These are phyloP conservation scores for Porpolomopsis calyptriformis DNA, from an alignment of 768 basidiomycete genomes.

Conservation along the genomic window DNA sequence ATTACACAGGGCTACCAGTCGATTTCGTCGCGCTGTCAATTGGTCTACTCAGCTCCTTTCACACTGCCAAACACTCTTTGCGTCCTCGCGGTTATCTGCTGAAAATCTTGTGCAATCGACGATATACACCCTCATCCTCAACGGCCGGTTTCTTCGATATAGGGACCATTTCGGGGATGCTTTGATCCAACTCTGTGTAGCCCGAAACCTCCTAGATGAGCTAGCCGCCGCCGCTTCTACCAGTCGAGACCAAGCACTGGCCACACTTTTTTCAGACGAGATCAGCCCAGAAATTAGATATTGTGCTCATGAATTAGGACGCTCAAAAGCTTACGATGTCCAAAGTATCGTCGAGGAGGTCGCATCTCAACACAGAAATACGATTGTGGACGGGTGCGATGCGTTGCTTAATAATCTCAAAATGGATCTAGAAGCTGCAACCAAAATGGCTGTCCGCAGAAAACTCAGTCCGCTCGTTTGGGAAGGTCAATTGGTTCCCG, in stretches of 20 bases:
- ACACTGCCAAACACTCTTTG: constrained; percentile 56
- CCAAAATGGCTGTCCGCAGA: constrained; percentile 33
- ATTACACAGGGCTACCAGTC: constrained; percentile 65
- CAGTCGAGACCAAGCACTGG: constrained; percentile 80
- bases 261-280: constrained; percentile 73
- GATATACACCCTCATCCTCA: constrained; percentile 69
- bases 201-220: constrained; percentile 61
- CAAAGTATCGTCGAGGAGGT: constrained; percentile 63
- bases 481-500: constrained; percentile 76
- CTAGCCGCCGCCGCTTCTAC: constrained; percentile 54
- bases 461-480: constrained; percentile 55
- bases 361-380: constrained; percentile 41
- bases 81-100: constrained; percentile 40
- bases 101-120: constrained; percentile 57
- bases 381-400: constrained; percentile 57
- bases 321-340: constrained; percentile 69
- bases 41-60: constrained; percentile 73
- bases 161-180: constrained; percentile 68
- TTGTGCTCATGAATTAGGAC: constrained; percentile 82
- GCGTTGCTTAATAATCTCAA: constrained; percentile 41
- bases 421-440: constrained; percentile 27
- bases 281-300: constrained; percentile 86
- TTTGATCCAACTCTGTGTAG: constrained; percentile 66
- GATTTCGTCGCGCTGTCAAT: constrained; percentile 68
- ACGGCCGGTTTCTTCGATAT: constrained; percentile 75